Base-by-base conservation (phyloP, 148 eudicot species). In the Selenicereus undatus region DNA sequence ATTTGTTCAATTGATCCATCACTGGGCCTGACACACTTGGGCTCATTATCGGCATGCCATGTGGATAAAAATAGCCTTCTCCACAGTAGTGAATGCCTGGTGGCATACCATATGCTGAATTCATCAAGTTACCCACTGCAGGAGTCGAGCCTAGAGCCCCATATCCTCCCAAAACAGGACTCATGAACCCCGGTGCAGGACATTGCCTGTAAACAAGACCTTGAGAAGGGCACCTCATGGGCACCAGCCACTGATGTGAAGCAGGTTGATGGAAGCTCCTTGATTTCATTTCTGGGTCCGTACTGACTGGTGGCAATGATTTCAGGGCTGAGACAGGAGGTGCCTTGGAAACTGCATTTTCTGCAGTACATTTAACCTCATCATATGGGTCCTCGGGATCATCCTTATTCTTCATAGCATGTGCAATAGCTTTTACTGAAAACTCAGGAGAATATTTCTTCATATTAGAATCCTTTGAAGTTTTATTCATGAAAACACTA, bases 181-280 rank as follows among this genome's bases (percentile, higher is more conserved):
- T 85, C 81, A 81, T 65, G 69, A 81, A 86, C 16, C 88, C 97
- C 5, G 90, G 92, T 39, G 88, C 93, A 54, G 95, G 90, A 66
- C 88, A 93, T 36, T 97, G 99, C 89, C 92, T 96, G 93, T 94
- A 96, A 35, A 96, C 88, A 17, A 96, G 93, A 76, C 99, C 97
- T 83, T 96, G 97, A 30, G 98, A 88, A 65, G 99, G 98, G 27
- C 98, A 87, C 99, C 94, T 90, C 27, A 96, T 91, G 0, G 97
- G 98, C 51, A 96, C 85, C 75, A 96, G 80, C 99, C 98, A 96
- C 62, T 96, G 99, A 71, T 92, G 97, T n/a, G 90, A 87, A 24
- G 85, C 79, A 9, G 91, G 85, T 75, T 86, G 95, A 65, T 86
- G 91, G 83, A 82, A 87, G 78, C 81, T 43, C 91, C 90, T 88